Evolutionary conservation across 1,284 basidiomycete genomes (phyloP), one percentile per base, ranked within the genome.

Genomic region (Phaffia rhodozyma): DNA sequence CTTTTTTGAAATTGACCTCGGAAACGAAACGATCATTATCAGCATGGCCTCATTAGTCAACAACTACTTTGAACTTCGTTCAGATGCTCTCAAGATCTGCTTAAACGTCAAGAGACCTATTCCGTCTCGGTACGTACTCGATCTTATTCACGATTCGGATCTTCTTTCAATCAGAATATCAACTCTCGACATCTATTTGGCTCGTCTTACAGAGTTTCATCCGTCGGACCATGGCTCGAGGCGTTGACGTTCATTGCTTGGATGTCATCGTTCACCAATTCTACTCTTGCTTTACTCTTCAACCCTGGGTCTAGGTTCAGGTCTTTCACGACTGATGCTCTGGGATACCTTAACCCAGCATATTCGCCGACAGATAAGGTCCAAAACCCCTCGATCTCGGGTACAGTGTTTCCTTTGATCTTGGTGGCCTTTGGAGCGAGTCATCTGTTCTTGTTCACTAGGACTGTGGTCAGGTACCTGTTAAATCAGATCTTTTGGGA

Each of bases 51-150:
- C 86, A 2, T 77, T 88, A 27, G 69, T 87, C 47, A 92, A 96
- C 78, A 94, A 96, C 75, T 83, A 91, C 75, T 79, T 98, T 69
- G 96, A 98, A 76, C 77, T 93, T 9, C 84, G 93, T 32, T 88
- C 86, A 1, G 96, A 98, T 74, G 92, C 94, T 1, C 87, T 94
- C 80, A 98, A 98, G 79, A 87, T 98, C 72, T 85, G 86, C 7
- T 83, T 86, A 20, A 92, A 96, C 72, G 81, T 84, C 59, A 83
- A 91, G 16, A 82, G 91, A 23, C 91, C 94, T 1, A 81, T 96
- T 49, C 92, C 94, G 0, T 77, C 80, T 20, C 84, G 93, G 11
- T 86, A 87, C 16, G 92, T 96, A 34, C 9, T 34, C 32, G 4
- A 9, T 43, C 13, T 72, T 87, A 43, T 16, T 5, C 5, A 11